Base-by-base conservation (phyloP, 495 filamentous ascomycete genomes). In the Daldinia childiae region DNA sequence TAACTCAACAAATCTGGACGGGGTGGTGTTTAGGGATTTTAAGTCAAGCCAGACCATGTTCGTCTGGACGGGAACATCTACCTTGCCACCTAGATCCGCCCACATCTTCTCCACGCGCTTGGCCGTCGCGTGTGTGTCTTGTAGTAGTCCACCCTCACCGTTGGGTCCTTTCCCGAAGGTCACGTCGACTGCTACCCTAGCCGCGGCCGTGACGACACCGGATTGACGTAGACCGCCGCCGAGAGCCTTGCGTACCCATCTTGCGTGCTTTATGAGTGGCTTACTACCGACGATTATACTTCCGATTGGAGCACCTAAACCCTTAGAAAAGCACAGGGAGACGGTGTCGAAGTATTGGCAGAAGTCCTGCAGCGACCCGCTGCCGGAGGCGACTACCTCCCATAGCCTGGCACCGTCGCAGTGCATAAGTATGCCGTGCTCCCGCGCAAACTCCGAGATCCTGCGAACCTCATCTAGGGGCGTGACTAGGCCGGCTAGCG, bases 21-120 rank as follows among this genome's bases (percentile, higher is more conserved):
- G 68, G 6, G 59, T 74, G 36, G 87, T 78, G 0, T 84, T 83
- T 17, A 74, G 58, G 8, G 66, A 81, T 24, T 87, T 85, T 12
- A 95, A 81, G 78, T 96, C 90, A 64, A 96, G 75, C 93, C 92
- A 97, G 7, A 93, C 88, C 91, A 96, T 96, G 76, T 96, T 97
- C 39, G 93, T 97, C 77, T 97, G 90, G 9, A 88, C 88, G 50
- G 86, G 85, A 32, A 84, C 77, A 41, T 70, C 51, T 60, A 88
- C 68, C 75, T 82, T 82, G 4, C 90, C 88, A 0, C 90, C 90
- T 19, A 88, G 79, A 3, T 76, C 79, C 7, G 79, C 85, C 91
- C 91, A 93, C 67, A 87, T 78, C 27, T 81, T 79, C 39, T 84
- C 89, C 29, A 95, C 83, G 54, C 78, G 80, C 79, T 85, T 88